Base-by-base conservation (phyloP, 2,329 filamentous ascomycete species). In the Sporothrix pseudoabietina region DNA sequence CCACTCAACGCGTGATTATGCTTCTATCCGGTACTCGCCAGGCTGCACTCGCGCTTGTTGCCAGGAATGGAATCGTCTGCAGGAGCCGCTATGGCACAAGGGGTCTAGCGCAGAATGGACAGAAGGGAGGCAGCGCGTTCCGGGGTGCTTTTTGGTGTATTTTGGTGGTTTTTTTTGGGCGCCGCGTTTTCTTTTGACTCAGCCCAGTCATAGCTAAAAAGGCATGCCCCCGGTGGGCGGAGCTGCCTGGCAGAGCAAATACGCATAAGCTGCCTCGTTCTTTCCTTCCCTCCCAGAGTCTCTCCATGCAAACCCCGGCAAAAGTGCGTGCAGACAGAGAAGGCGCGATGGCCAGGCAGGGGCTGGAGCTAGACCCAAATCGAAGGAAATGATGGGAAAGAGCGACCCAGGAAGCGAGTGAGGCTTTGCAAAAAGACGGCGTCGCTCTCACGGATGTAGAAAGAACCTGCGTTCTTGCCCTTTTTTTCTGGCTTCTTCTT, bases 381-480 rank as follows among this genome's bases (percentile, higher is more conserved):
- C 66, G 30, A 54, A 39, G 47, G 30, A 69, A 39, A 66, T 66
- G 61, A 54, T 16, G 19, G 47, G 26, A 39, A 69, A 14, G 65
- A 39, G 65, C 44, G 44, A 49, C 44, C 4, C 44, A 49, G 44
- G 44, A 19, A 49, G 44, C 63, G 44, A 49, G 41, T 49, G 63
- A 68, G 63, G 63, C 41, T 52, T 68, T 52, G 65, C 65, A 47
- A 39, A 65, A 65, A 44, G 63, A 32, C 66, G 66, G 44, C 30
- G 26, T 69, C 30, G 66, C 47, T 69, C 47, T 54, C 47, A 54
- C 47, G 32, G 12, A 35, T n/a, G 19, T 35, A 22, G 59, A 52
- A 47, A 26, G 61, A 14, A 7, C 59, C 30, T 30, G n/a, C 30
- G 4, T 35, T 32, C 6, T 44, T n/a, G 44, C 26, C 59, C 44